These are phyloP conservation scores for Apiospora pterosperma DNA, from an alignment of 2,329 filamentous ascomycete genomes.

Conservation along the genomic window DNA sequence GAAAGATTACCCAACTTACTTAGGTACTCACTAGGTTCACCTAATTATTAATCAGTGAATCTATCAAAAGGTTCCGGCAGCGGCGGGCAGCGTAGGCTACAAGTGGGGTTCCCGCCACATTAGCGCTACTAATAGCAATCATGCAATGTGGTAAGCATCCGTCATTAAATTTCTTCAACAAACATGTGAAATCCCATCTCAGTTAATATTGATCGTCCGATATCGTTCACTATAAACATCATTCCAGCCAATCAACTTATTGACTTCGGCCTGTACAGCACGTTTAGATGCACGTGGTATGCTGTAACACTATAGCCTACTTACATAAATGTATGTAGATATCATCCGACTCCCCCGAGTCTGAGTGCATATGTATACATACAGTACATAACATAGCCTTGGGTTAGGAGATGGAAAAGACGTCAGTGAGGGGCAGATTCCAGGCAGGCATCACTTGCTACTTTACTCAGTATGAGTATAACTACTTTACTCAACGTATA, in stretches of 20 bases:
- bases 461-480: background rate
- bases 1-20: too few species aligned
- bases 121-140: background rate
- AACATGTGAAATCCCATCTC: background rate
- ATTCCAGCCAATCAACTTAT: background rate
- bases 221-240: background rate
- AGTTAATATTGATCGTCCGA: background rate
- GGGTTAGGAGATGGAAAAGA: background rate
- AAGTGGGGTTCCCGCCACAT: background rate
- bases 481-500: background rate
- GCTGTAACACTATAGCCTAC: too few species aligned
- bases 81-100: background rate
- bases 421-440: conserved; percentile 2
- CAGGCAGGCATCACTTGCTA: background rate
- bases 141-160: background rate
- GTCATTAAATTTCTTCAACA: background rate
- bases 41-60: background rate
- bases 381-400: background rate
- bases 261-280: background rate
- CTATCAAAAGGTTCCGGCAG: background rate
- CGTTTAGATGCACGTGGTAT: too few species aligned
- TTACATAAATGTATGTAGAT: background rate
- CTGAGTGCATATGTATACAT: background rate
- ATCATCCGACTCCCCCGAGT: background rate
- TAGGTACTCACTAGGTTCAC: too few species aligned